Evolutionary conservation across 164 flowering plant species (phyloP), one percentile per base, ranked within the genome.

Genomic region (Macadamia tetraphylla): DNA sequence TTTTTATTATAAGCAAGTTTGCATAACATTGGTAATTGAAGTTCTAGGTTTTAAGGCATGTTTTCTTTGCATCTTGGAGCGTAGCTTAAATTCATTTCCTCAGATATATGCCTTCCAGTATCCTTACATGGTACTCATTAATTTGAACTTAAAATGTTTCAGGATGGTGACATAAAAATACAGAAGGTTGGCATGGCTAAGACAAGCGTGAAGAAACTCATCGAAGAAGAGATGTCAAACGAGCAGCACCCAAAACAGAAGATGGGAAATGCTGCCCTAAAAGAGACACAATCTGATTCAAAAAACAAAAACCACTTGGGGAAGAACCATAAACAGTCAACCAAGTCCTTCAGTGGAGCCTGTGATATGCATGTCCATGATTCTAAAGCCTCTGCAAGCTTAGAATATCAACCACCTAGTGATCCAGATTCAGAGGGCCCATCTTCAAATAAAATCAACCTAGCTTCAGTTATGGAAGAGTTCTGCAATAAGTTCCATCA

Each of bases 131-230:
- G 1, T 46, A 11, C 3, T 46, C 13, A 11, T 9, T 46, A 46
- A 44, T 10, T 63, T 63, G 30, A 9, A 18, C 66, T 29, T 18
- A 13, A 43, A 59, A 61, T 63, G 62, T 73, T 72, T 65, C 82
- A 88, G 94, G 87, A 74, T 63, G 76, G 30, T 65, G 78, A 76
- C 52, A 79, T 78, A 67, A 77, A 44, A 53, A 61, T n/a, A 18
- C 65, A 53, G 46, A 65, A 58, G 51, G 48, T 72, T 67, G 82
- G 69, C 60, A 46, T 53, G 66, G 63, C 62, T 55, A 84, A 80
- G 73, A 84, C 86, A 69, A 91, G 95, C 70, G 86, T 90, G 61
- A 91, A 91, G 79, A 81, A 79, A 69, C 91, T 91, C 46, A 88
- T 90, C 69, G 93, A 90, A 72, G 88, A 86, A 77, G 95, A 91